Percentiles rank a stretch among this genome's conserved stretches.
Conservation (phyloP, 208 protist genomes). For the Crithidia mellificae region DNA sequence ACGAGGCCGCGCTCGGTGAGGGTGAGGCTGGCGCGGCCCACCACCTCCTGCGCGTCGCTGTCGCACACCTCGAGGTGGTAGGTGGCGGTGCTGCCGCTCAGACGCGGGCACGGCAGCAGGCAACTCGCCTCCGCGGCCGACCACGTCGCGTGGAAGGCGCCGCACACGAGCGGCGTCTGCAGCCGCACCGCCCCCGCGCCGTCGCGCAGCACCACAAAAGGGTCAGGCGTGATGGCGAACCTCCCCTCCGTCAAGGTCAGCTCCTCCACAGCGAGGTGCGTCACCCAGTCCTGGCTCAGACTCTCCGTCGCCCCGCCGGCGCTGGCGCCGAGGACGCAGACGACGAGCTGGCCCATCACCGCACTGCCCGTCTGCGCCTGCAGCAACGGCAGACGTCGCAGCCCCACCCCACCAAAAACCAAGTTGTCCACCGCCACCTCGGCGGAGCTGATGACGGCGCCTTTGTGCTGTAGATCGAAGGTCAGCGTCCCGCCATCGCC, state of each 20-base stretch:
- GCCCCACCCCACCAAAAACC: constrained; percentile 72
- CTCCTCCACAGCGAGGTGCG: constrained; percentile 63
- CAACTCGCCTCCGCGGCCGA: constrained; percentile 62
- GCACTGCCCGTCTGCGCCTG: constrained; percentile 47
- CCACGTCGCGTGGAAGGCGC: constrained; percentile 57
- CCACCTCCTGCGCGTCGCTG: constrained; percentile 54
- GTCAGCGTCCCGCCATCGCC: constrained; percentile 56
- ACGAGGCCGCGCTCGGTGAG: constrained; percentile 55
- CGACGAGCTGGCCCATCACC: constrained; percentile 61
- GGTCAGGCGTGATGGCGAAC: constrained; percentile 73
- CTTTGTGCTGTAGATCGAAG: constrained; percentile 79
- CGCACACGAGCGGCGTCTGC: constrained; percentile 61
- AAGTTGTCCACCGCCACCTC: constrained; percentile 75
- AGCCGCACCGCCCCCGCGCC: constrained; percentile 49
- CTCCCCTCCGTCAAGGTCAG: constrained; percentile 32
- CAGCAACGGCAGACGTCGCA: constrained; percentile 58
- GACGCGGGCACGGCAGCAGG: constrained; percentile 67
- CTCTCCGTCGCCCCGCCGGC: constrained; percentile 35
- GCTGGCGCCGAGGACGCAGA: constrained; percentile 58
- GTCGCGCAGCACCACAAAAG: constrained; percentile 72
- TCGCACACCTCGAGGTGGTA: constrained; percentile 83
- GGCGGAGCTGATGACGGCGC: constrained; percentile 58
- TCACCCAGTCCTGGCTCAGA: constrained; percentile 36
- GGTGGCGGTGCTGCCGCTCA: constrained; percentile 47
- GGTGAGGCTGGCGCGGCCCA: constrained; percentile 54